A percentile compares a stretch with the other conserved stretches of the same genome.
Evolutionary conservation across 345 rosid species (phyloP).

Genomic region (Pistacia integerrima): DNA sequence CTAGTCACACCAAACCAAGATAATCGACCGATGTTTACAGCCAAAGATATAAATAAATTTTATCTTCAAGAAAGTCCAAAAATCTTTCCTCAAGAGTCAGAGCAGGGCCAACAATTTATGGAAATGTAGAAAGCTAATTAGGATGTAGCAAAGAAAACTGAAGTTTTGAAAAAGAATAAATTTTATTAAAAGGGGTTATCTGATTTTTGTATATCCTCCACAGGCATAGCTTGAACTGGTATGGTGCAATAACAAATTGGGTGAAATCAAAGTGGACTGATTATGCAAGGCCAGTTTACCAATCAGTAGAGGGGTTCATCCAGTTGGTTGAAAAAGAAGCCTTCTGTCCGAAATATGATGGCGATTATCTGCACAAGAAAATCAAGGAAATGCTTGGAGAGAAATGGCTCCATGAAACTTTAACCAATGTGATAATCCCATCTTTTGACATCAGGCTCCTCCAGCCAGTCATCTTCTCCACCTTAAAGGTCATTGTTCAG

Average conservation of each 20-base stretch:
- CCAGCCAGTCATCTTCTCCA: slow-evolving; percentile 19
- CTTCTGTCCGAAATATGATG: slow-evolving; percentile 13
- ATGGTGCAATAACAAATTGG: background rate
- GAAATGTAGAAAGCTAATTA: background rate
- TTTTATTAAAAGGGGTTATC: background rate
- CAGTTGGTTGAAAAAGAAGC: background rate
- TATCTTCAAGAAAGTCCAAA: background rate
- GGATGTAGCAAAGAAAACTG: no score
- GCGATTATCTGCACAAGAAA: slow-evolving; percentile 2
- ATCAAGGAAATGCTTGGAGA: background rate
- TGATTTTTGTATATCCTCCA: background rate
- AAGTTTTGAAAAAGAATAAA: background rate
- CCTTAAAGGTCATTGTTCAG: slow-evolving; percentile 2
- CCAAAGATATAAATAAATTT: slow-evolving; percentile 19
- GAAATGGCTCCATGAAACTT: slow-evolving; percentile 6
- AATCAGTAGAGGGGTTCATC: background rate
- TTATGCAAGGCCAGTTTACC: background rate
- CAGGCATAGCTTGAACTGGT: background rate
- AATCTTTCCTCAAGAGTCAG: background rate
- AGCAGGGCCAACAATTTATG: background rate
- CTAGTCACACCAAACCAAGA: slow-evolving; percentile 20
- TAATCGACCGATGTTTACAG: slow-evolving; percentile 8
- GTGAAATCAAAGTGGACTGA: background rate
- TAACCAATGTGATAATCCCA: slow-evolving; percentile 19
- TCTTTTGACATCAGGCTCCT: slow-evolving; percentile 19